Base-by-base conservation (phyloP, 495 filamentous ascomycete genomes). In the Hypoxylon crocopeplum region DNA sequence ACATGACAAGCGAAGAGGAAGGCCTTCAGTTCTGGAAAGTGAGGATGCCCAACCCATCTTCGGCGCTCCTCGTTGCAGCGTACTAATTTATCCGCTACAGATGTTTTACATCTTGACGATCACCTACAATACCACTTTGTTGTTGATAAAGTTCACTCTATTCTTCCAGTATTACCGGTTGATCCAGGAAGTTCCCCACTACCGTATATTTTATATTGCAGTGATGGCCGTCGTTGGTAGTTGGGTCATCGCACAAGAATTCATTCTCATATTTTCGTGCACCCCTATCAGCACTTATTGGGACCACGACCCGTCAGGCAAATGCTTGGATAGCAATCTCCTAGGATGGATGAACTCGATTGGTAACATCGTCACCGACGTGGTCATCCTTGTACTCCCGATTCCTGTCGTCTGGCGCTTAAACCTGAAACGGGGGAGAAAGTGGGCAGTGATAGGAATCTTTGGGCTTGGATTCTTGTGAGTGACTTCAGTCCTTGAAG, bases 311-410 rank as follows among this genome's bases (percentile, higher is more conserved):
- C 27, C 59, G 2, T 37, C 25, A 0, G 72, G 65, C 5, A 73
- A 48, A n/a, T 82, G 79, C 59, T 58, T 82, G 19, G 73, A 81
- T 46, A 68, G 74, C 40, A 66, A 72, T 15, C 72, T 72, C 0
- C 67, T 79, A 21, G 80, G 78, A 69, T 82, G 79, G 66, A 66
- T 74, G 49, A 83, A 79, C 63, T 75, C 76, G 2, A 72, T 71
- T 0, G 72, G 80, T 17, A 84, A 83, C 66, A 81, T 85, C 37
- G 40, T 77, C 19, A 79, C 77, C 32, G 82, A 85, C 59, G 40
- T 82, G 25, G 68, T 75, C 22, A 67, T 82, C 37, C 76, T 81
- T 32, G 21, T 80, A 0, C 76, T 85, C 34, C 84, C 84, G 0
- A 69, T 86, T 34, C 79, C 79, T 7, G 72, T 71, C 6, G 66